Conservation (phyloP, 148 eudicot genomes). For the Chenopodium quinoa region DNA sequence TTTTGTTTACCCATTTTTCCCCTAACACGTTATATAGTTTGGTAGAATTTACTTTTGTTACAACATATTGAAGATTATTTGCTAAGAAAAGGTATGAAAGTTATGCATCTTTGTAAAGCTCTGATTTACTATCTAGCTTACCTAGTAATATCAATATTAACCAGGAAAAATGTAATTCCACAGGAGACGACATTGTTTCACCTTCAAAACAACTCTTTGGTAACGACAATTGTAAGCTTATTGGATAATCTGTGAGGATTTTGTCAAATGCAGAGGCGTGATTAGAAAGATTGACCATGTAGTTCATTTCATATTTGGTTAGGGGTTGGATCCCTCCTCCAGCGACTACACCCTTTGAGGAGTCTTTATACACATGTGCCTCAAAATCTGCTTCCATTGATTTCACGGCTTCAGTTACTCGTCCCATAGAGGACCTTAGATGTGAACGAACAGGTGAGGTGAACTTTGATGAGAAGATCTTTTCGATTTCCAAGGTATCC, state of each 20-base stretch:
- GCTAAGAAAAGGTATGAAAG: conserved; percentile 67
- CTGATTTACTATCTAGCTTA: conserved; percentile 62
- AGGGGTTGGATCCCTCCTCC: conserved; percentile 63
- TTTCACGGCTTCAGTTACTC: conserved; percentile 43
- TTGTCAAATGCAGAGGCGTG: conserved; percentile 43
- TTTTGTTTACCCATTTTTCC: conserved; percentile 64
- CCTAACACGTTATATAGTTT: conserved; percentile 50
- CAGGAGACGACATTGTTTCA: conserved; percentile 31
- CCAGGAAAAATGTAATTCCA: conserved; percentile 56
- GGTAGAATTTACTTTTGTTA: conserved; percentile 48
- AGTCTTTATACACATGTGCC: conserved; percentile 43
- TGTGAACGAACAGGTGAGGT: conserved; percentile 37
- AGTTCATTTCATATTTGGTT: conserved; percentile 56
- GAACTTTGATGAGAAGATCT: conserved; percentile 51
- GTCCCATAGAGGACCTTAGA: conserved; percentile 31
- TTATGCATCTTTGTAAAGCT: conserved; percentile 61
- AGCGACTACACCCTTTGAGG: conserved; percentile 32
- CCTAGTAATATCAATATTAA: conserved; percentile 55
- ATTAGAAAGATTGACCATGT: conserved; percentile 45
- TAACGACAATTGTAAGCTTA: conserved; percentile 30
- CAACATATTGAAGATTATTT: conserved; percentile 61
- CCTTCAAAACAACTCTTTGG: conserved; percentile 49
- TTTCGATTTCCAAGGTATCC: conserved; percentile 40
- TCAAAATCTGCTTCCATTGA: conserved; percentile 52
- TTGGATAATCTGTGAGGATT: conserved; percentile 42